Base-by-base conservation (phyloP, 768 basidiomycete species). In the Kwoniella sp. region DNA sequence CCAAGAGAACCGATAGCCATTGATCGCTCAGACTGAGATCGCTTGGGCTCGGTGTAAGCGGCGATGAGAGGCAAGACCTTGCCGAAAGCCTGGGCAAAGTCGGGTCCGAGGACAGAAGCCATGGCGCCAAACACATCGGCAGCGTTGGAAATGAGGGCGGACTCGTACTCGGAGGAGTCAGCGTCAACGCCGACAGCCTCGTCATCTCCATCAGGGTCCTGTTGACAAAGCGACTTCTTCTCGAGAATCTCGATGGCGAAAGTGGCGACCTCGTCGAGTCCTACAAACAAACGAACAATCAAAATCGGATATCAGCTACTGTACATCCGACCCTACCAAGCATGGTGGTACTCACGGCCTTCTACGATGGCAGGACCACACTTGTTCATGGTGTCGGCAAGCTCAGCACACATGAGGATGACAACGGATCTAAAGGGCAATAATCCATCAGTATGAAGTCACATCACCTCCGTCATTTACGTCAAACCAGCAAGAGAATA, bases 201-300 rank as follows among this genome's bases (percentile, higher is more conserved):
- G 68, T 92, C 91, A 69, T 92, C 92, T 68, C 90, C 90, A 76
- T 95, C 93, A 51, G 93, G 92, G 74, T 95, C 92, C 79, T 93
- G 90, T 80, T 99, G 96, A 82, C 95, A 98, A 70, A 92, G 85
- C 0, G 93, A 91, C 82, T 95, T 96, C 80, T 92, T 90, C 77
- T 93, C 91, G 48, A 99, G 84, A 68, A 99, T 87, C 73, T 91
- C 87, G 59, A 88, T 82, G 50, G 91, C 88, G 64, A 93, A 90
- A 58, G 83, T 86, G 78, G 88, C 92, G 72, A 99, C 85, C 33
- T 83, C 81, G 40, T 95, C 89, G 47, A 90, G 83, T 68, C 89
- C 78, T 78, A 15, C 17, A 33, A 7, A 47, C 26, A 10, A 7
- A 40, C 10, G 5, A 30, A 48, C 24, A 51, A 26, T 61, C 29